Evolutionary conservation across 2,329 filamentous ascomycete species (phyloP).

Genomic region (Penicillium sp.): DNA sequence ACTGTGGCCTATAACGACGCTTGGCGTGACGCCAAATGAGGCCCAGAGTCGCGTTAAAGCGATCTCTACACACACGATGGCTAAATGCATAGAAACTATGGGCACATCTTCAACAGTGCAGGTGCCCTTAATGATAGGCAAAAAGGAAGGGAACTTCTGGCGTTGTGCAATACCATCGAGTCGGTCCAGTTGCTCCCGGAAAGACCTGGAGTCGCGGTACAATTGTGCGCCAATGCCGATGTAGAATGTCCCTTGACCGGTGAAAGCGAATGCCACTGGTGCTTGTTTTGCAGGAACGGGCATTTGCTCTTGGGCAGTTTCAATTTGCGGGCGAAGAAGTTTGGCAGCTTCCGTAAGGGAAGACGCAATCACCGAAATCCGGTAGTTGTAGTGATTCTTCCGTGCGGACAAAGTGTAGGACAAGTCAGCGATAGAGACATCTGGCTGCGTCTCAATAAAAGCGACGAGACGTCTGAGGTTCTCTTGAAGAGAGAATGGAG

Average conservation of each 20-base stretch:
- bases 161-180: slow-evolving; percentile 25
- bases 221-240: slow-evolving; percentile 23
- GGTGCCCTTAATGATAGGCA: slow-evolving; percentile 19
- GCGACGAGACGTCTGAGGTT: slow-evolving; percentile 40
- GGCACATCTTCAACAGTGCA: slow-evolving; percentile 5
- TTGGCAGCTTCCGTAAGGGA: neutral
- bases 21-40: slow-evolving; percentile 27
- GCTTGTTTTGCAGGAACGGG: neutral
- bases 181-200: slow-evolving; percentile 26
- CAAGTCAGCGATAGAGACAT: slow-evolving; percentile 28
- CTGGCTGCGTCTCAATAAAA: neutral
- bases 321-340: neutral
- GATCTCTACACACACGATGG: slow-evolving; percentile 28
- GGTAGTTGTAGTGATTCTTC: slow-evolving; percentile 49
- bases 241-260: slow-evolving; percentile 28
- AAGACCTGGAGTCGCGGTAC: slow-evolving; percentile 21
- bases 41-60: slow-evolving; percentile 28
- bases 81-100: slow-evolving; percentile 27
- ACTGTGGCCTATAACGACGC: slow-evolving; percentile 30
- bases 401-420: slow-evolving; percentile 65
- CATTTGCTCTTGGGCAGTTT: neutral
- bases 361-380: neutral
- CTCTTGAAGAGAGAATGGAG: slow-evolving; percentile 35
- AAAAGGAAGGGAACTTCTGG: slow-evolving; percentile 30
- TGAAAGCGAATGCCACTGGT: slow-evolving; percentile 18